These are phyloP conservation scores for Penicillium arizonense DNA, from an alignment of 495 filamentous ascomycete genomes.

Conservation along the genomic window DNA sequence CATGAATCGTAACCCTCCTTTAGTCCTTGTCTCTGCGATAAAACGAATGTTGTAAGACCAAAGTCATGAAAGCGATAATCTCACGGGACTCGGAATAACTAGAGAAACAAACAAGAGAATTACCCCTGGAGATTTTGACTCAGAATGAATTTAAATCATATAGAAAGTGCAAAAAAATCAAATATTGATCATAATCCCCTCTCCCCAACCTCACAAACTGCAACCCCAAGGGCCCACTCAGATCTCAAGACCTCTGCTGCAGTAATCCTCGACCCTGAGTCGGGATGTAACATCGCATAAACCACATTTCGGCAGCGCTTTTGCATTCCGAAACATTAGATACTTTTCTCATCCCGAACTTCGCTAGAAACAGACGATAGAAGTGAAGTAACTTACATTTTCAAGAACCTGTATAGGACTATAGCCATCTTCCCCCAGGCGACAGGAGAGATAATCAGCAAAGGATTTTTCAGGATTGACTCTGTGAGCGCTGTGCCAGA, in stretches of 20 bases:
- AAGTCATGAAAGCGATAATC: no score
- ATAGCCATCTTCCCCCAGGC: neutral
- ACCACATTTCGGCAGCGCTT: slow-evolving; percentile 79
- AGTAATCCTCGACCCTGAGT: slow-evolving; percentile 71
- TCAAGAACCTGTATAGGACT: neutral
- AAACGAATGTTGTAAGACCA: no score
- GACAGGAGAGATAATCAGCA: neutral
- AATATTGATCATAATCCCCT: slow-evolving; percentile 49
- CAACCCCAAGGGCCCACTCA: slow-evolving; percentile 87
- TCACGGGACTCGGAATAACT: no score
- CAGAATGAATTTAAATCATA: no score
- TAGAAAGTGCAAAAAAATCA: neutral
- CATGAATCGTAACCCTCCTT: no score
- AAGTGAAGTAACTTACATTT: neutral
- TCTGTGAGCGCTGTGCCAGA: slow-evolving; percentile 9
- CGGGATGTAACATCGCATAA: slow-evolving; percentile 90
- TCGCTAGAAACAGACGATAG: no score
- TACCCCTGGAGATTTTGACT: no score
- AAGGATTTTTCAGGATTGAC: neutral
- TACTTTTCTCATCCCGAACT: no score
- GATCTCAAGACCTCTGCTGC: slow-evolving; percentile 86
- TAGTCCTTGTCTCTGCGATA: no score
- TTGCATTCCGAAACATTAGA: slow-evolving; percentile 30
- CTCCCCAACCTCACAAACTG: slow-evolving; percentile 82
- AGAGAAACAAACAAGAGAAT: no score